Conservation (phyloP, 768 basidiomycete species). For the Mycena pura region DNA sequence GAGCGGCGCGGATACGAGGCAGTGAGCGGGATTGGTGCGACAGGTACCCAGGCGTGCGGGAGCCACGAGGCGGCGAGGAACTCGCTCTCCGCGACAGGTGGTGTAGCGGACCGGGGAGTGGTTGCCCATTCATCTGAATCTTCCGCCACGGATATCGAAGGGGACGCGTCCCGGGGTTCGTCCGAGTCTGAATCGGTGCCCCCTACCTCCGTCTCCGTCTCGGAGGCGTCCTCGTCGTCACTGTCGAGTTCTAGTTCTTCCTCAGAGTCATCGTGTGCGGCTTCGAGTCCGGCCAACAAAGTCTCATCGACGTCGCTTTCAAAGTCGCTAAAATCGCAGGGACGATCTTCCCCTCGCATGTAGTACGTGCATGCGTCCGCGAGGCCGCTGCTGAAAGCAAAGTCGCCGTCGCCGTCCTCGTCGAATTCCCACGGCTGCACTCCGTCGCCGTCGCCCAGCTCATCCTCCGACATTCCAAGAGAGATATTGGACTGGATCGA, state of each 20-base stretch:
- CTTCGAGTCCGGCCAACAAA: not conserved
- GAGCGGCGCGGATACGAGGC: not conserved
- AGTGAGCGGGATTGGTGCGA: not conserved
- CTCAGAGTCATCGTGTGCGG: not conserved
- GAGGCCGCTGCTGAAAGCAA: constrained; percentile 12
- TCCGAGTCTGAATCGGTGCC: no score
- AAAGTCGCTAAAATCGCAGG: not conserved
- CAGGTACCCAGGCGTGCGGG: not conserved
- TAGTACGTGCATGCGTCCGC: constrained; percentile 7
- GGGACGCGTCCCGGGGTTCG: not conserved
- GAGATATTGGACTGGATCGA: constrained; percentile 10
- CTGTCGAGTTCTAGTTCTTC: not conserved
- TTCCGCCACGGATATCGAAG: not conserved
- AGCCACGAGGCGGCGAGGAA: not conserved
- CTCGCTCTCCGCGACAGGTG: not conserved
- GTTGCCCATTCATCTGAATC: not conserved
- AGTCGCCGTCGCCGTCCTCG: constrained; percentile 3
- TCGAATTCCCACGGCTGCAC: constrained; percentile 5
- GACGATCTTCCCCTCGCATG: constrained; percentile 4
- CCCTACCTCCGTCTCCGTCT: no score
- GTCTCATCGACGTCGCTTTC: not conserved
- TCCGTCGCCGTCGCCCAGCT: constrained; percentile 9
- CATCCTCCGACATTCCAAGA: constrained; percentile 7
- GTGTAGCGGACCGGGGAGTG: not conserved
- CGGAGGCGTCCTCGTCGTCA: not conserved